phyloP scores from a whole-genome alignment of 352 stramenopile species.

The Thraustochytrium sp. region DNA sequence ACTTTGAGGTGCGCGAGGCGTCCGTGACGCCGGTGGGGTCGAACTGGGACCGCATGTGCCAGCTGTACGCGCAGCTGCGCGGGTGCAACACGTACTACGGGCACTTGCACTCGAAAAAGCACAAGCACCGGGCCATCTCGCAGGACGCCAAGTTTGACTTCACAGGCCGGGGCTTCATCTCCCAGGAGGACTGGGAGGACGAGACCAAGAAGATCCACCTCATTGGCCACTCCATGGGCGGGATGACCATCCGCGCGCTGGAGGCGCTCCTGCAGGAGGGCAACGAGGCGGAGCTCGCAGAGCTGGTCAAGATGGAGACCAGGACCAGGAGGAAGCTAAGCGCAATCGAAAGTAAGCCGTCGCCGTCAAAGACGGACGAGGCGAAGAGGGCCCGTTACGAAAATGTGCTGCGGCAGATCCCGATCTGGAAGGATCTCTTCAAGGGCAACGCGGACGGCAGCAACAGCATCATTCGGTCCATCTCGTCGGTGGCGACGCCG shows the following conservation, averaged over 20 bases:
- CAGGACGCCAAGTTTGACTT: constrained; percentile 29
- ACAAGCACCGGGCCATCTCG: constrained; percentile 22
- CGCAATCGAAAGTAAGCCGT: too few relatives aligned
- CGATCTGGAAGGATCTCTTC: too few relatives aligned
- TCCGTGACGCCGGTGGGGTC: constrained; percentile 50
- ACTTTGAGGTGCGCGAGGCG: constrained; percentile 52
- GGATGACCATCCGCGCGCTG: constrained; percentile 45
- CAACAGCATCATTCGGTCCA: background rate
- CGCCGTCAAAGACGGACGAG: too few relatives aligned
- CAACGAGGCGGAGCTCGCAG: background rate
- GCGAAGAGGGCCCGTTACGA: too few relatives aligned
- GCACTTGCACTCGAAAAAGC: constrained; percentile 48
- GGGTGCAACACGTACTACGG: constrained; percentile 56
- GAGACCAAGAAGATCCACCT: constrained; percentile 39
- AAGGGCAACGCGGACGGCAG: too few relatives aligned
- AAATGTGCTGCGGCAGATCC: too few relatives aligned
- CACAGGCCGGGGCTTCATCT: too few relatives aligned
- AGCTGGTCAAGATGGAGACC: too few relatives aligned
- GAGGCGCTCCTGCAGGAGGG: constrained; percentile 43
- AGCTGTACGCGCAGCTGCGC: constrained; percentile 58
- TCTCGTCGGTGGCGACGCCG: background rate
- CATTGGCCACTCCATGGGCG: constrained; percentile 49
- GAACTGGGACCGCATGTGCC: constrained; percentile 55
- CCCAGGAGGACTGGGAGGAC: constrained; percentile 11
- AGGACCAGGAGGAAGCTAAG: too few relatives aligned